Evolutionary conservation across 257 asterid species (phyloP).

Genomic region (Gynochthodes officinalis): DNA sequence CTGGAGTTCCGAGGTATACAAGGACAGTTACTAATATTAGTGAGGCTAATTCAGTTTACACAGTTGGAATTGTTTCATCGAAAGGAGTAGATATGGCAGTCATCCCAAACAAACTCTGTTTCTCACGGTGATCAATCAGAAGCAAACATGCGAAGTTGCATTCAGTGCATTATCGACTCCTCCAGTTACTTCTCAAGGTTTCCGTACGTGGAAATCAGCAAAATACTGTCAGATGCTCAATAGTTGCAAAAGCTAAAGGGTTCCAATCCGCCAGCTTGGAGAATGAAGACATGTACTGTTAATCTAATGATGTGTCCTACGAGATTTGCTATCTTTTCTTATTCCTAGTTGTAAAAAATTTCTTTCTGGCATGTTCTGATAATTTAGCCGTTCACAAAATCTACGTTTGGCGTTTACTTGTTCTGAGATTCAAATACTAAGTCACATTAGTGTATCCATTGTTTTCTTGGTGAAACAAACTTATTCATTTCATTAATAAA

Average conservation of each 20-base stretch:
- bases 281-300: too few species aligned
- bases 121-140: constrained; percentile 3
- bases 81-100: neutral
- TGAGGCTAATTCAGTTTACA: constrained; percentile 7
- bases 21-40: constrained; percentile 10
- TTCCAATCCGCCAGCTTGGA: too few species aligned
- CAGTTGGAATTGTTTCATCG: neutral
- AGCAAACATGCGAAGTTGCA: neutral
- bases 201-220: neutral
- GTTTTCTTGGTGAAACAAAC: too few species aligned
- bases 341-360: too few species aligned
- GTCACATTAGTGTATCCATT: too few species aligned
- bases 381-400: too few species aligned
- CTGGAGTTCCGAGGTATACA: neutral
- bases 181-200: neutral
- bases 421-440: too few species aligned
- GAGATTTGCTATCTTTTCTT: too few species aligned
- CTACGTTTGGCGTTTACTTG: too few species aligned
- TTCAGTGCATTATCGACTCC: neutral
- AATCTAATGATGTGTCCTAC: too few species aligned
- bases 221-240: neutral
- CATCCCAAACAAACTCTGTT: neutral
- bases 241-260: neutral
- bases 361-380: too few species aligned
- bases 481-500: too few species aligned